Conservation (phyloP, 1,284 basidiomycete species). For the Austroboletus niveus region DNA sequence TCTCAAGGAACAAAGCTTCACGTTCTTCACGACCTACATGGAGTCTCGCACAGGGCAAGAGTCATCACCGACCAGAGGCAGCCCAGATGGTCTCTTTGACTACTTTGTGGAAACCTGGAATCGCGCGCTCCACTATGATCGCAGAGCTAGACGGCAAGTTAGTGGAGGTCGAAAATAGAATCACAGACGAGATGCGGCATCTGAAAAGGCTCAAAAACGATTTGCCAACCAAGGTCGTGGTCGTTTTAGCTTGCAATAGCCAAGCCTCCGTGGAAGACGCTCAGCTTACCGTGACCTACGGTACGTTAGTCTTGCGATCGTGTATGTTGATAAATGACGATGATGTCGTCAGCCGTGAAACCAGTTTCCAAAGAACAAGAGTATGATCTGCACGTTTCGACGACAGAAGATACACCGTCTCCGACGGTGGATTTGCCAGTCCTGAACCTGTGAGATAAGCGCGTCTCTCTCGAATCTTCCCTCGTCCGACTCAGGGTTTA, state of each 20-base stretch:
- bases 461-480: no score
- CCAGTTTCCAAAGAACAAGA: conserved; percentile 18
- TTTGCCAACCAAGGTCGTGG: conserved; percentile 8
- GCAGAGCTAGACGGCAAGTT: conserved; percentile 20
- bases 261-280: conserved; percentile 5
- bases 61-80: no score
- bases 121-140: no score
- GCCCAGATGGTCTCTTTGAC: no score
- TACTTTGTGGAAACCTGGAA: no score
- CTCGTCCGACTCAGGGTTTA: no score
- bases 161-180: conserved; percentile 6
- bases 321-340: not conserved
- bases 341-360: conserved; percentile 6
- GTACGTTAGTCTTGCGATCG: conserved; percentile 2
- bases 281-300: conserved; percentile 21
- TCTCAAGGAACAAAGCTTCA: conserved; percentile 20
- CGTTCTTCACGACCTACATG: conserved; percentile 26
- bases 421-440: not conserved
- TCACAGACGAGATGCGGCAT: conserved; percentile 12
- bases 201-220: conserved; percentile 1
- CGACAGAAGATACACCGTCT: conserved; percentile 11
- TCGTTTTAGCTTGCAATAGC: conserved; percentile 6
- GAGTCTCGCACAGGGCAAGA: no score
- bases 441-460: no score
- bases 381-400: conserved; percentile 19